Base-by-base conservation (phyloP, 2,329 filamentous ascomycete species). In the Byssochlamys sp. region DNA sequence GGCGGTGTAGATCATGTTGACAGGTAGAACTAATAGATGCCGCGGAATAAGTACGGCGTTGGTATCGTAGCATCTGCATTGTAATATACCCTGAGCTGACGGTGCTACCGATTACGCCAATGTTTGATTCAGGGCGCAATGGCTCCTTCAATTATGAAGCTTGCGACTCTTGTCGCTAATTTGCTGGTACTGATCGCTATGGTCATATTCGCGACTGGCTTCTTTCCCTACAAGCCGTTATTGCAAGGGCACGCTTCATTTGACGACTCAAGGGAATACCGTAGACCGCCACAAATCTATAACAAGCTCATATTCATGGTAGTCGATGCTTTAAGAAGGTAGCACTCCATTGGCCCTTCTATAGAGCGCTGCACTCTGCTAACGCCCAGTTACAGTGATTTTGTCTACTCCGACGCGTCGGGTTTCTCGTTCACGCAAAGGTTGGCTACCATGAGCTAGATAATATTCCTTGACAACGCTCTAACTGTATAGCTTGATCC, bases 211-310 rank as follows among this genome's bases (percentile, higher is more conserved):
- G 91, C 89, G 27, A 84, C 85, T 31, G 92, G 94, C 12, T 99
- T 99, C 80, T 99, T 99, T 69, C 94, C 94, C 6, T 96, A 97
- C 75, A 99, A 99, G 69, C 91, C 94, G 2, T 88, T 96, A 63
- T 80, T 99, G 53, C 85, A 91, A 10, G 94, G 94, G 3, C 77
- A 96, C 52, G 91, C 94, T 9, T 77, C 81, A 61, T 88, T 73
- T 62, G 64, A 69, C 28, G 62, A 86, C 72, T 81, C 84, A 61
- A 67, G 80, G 54, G 69, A 82, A 28, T 75, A 78, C 24, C 67
- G 74, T 52, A 80, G 80, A 5, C 85, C 88, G 2, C 74, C 79
- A 53, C 81, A 89, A 33, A 85, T 88, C 0, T 99, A 99, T 72
- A 85, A 97, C 73, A 91, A 87, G 67, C 79, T 97, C 55, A 80